phyloP scores from a whole-genome alignment of 2,329 filamentous ascomycete species.

The Sporothrix globosa region DNA sequence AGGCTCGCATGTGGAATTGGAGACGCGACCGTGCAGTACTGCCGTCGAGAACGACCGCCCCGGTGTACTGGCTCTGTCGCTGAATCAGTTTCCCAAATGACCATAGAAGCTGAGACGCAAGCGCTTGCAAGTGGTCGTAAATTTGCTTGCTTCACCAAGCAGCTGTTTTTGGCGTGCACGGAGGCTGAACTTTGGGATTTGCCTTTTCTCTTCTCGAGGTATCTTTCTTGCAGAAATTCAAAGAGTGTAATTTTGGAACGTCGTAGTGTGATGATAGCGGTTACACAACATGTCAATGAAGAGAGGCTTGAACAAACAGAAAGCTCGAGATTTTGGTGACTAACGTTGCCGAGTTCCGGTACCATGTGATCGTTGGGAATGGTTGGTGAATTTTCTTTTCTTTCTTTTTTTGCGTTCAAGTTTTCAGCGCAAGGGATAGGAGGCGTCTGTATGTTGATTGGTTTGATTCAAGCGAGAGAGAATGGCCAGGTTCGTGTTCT shows the following conservation, averaged over 20 bases:
- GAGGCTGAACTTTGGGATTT: background rate
- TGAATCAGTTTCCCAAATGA: background rate
- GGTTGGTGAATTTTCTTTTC: background rate
- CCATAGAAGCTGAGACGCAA: background rate
- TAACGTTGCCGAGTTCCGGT: background rate
- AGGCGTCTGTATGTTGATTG: background rate
- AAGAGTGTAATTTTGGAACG: background rate
- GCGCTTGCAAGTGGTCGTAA: background rate
- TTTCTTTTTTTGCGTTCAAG: too few species aligned
- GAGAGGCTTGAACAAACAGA: background rate
- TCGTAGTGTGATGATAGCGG: constrained; percentile 3
- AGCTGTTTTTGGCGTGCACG: background rate
- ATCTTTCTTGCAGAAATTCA: background rate
- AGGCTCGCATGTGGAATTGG: constrained; percentile 4
- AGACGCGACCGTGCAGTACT: constrained; percentile 8
- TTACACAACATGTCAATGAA: constrained; percentile 15
- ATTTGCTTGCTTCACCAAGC: background rate
- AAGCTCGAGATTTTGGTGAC: background rate
- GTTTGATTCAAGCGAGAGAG: too few species aligned
- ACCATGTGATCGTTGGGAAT: background rate
- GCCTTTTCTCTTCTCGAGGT: background rate
- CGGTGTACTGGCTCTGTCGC: too few species aligned
- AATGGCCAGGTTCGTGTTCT: background rate
- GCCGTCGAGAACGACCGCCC: background rate
- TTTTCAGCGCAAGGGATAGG: background rate